Base-by-base conservation (phyloP, 2,329 filamentous ascomycete genomes). In the Neophaeococcomyces mojaviensis region DNA sequence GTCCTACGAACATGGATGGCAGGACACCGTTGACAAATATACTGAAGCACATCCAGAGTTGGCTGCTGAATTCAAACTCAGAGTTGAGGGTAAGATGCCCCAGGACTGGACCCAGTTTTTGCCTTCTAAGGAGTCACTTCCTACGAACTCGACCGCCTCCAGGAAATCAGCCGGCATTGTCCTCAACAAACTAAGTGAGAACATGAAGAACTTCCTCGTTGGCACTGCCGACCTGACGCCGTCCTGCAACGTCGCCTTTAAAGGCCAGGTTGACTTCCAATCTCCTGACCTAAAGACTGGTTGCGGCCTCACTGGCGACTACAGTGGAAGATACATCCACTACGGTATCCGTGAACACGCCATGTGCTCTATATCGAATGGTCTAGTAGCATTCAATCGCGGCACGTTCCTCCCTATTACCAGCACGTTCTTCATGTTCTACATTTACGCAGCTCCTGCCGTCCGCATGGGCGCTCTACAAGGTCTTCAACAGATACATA, bases 341-440 rank as follows among this genome's bases (percentile, higher is more conserved):
- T 92, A 89, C 64, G 88, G 88, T 78, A 86, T 94, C 61, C 86
- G 88, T 68, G 88, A 94, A 76, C 88, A 94, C 69, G 86, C 72
- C 59, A 94, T 94, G 88, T 87, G 85, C 64, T 84, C 84, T 61
- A 85, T 92, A 70, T 82, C 92, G 76, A 94, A 94, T 55, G 78
- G 77, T 2, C 59, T 81, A 4, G 76, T 77, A 0, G 78, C 77
- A 1, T 80, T 67, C 51, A 63, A 66, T 53, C 71, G 66, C 33
- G 72, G 68, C 15, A 75, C 73, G 0, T 69, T 79, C 51, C 57
- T 79, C 1, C 76, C 77, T 0, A 60, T 79, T 12, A 79, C 76
- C 0, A 71, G 72, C 0, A 67, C 4, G 41, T 79, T 79, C 60
- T 77, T 79, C 64, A 78, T 80, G 72, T 79, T 79, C 58, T 79